Evolutionary conservation across 345 rosid genomes (phyloP).

Genomic region (Citrus sinensis): DVS_A1.0 CM039167.1:9453501-9454000

Average conservation of each 20-base stretch:
- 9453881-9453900: not conserved
- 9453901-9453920: not conserved
- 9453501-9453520: not conserved
- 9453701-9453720: not conserved
- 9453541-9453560: too few relatives aligned
- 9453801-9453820: not conserved
- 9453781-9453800: not conserved
- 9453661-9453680: not conserved
- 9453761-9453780: not conserved
- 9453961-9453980: not conserved
- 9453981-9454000: not conserved
- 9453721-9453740: not conserved
- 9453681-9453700: not conserved
- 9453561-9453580: not conserved
- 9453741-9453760: not conserved
- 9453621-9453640: not conserved
- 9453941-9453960: not conserved
- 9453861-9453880: not conserved
- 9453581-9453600: not conserved
- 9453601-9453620: not conserved
- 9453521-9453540: not conserved
- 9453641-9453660: not conserved
- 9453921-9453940: not conserved
- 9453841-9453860: not conserved
- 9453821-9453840: not conserved